phyloP scores from a whole-genome alignment of 306 rosid species.

The Dryas drummondii region DNA sequence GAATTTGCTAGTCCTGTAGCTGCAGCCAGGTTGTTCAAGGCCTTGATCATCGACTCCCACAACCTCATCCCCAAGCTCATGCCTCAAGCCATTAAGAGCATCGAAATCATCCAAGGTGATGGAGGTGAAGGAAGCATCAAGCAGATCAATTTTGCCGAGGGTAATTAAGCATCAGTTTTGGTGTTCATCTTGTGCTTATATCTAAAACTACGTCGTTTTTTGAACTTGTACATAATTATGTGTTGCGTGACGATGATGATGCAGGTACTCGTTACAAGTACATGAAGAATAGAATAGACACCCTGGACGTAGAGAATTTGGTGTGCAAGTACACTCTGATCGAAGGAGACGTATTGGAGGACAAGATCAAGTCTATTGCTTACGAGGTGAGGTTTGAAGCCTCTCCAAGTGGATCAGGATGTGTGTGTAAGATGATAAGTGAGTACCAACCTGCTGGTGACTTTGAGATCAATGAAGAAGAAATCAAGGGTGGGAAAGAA shows the following conservation, averaged over 20 bases:
- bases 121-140: constrained; percentile 41
- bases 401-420: constrained; percentile 22
- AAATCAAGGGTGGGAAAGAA: constrained; percentile 25
- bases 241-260: too few species aligned
- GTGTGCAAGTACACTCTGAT: constrained; percentile 27
- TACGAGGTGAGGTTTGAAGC: constrained; percentile 19
- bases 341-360: constrained; percentile 35
- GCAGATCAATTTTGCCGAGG: constrained; percentile 29
- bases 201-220: too few species aligned
- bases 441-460: constrained; percentile 22
- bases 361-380: constrained; percentile 22
- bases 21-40: constrained; percentile 32
- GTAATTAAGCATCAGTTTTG: not conserved
- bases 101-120: constrained; percentile 31
- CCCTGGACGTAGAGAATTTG: constrained; percentile 25
- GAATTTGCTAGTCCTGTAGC: constrained; percentile 32
- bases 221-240: too few species aligned
- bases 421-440: constrained; percentile 25
- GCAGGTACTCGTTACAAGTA: constrained; percentile 31
- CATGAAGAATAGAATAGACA: constrained; percentile 37
- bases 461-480: constrained; percentile 28
- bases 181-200: too few species aligned
- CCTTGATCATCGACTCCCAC: constrained; percentile 33
- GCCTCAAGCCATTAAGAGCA: constrained; percentile 35
- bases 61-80: constrained; percentile 37